These are phyloP conservation scores for Cystobasidiaceae sp. DNA, from an alignment of 1,284 basidiomycete species.

Conservation along the genomic window DNA sequence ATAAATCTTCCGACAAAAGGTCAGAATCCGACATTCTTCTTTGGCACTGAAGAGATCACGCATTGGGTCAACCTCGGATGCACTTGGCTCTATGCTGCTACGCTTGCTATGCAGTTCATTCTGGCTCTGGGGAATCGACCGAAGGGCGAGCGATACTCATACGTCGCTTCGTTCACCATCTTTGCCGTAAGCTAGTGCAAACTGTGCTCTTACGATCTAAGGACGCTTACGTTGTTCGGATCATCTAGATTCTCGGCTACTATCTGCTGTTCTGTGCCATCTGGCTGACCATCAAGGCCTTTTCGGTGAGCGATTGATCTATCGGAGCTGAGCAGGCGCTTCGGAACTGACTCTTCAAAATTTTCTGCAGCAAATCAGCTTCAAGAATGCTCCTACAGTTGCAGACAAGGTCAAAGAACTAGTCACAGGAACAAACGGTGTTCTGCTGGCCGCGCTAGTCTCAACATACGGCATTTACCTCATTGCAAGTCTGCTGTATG, in stretches of 20 bases:
- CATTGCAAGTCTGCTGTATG: slow-evolving; percentile 80
- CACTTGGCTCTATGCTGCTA: slow-evolving; percentile 32
- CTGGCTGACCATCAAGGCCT: slow-evolving; percentile 71
- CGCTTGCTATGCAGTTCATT: slow-evolving; percentile 57
- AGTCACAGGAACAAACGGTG: slow-evolving; percentile 69
- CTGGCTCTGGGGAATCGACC: slow-evolving; percentile 93
- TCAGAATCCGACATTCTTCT: slow-evolving; percentile 55
- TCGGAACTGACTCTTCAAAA: neutral
- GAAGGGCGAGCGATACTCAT: slow-evolving; percentile 82
- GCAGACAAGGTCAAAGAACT: slow-evolving; percentile 58
- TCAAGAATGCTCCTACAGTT: slow-evolving; percentile 41
- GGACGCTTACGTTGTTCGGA: neutral
- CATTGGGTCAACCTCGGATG: slow-evolving; percentile 39
- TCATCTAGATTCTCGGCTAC: slow-evolving; percentile 55
- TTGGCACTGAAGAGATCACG: slow-evolving; percentile 55
- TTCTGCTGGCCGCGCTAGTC: slow-evolving; percentile 77
- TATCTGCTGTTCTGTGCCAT: slow-evolving; percentile 82
- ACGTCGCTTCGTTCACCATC: slow-evolving; percentile 71
- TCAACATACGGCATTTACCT: slow-evolving; percentile 76
- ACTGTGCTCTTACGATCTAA: neutral
- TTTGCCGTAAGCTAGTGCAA: slow-evolving; percentile 44
- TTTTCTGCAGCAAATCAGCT: slow-evolving; percentile 53
- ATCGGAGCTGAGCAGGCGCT: too few relatives aligned
- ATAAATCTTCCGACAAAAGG: slow-evolving; percentile 71
- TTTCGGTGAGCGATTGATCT: slow-evolving; percentile 59